Evolutionary conservation across 2,329 filamentous ascomycete genomes (phyloP), one percentile per base, ranked within the genome.

Genomic region (Huntiella abstrusa): DNA sequence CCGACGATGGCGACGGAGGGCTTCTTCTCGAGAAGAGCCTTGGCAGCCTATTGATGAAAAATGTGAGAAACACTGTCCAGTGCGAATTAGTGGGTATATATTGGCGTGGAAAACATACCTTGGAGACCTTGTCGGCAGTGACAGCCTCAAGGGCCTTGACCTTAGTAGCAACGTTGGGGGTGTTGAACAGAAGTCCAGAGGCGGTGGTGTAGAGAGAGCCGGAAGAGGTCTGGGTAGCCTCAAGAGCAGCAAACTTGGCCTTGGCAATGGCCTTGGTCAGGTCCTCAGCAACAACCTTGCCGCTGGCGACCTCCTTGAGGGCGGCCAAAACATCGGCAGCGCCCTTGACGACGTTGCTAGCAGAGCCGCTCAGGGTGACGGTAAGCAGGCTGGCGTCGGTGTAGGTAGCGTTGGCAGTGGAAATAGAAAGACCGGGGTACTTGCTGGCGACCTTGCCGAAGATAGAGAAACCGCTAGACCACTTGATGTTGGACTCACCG

Each of bases 371-470:
- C 55, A 98, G 71, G 60, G 84, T 78, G 56, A 95, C 76, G 57
- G 83, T 75, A 54, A 98, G 69, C 41, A 98, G 81, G 57, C 91
- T 88, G 53, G 91, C 84, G 59, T 98, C 91, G 12, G 88, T 94
- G 75, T 95, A 98, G 54, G 80, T 73, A 54, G 77, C 68, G 66
- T 91, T 88, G 57, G 78, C 73, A 52, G 88, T 84, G 34, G 74
- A 70, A 57, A 85, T 74, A 44, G 69, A 71, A 52, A 82, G 75
- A 53, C 77, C 75, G 34, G 78, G 70, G 57, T 75, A 68, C 40
- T 72, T 70, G 51, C 78, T 70, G 48, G 77, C 73, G 51, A 80
- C 80, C 70, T 94, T 87, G 59, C 82, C 73, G 51, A 98, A 75
- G 51, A 95, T 72, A 50, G 83, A 88, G 73, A 94, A 96, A 56